Conservation (phyloP, 2,329 filamentous ascomycete species). For the Verticillium isaacii region DNA sequence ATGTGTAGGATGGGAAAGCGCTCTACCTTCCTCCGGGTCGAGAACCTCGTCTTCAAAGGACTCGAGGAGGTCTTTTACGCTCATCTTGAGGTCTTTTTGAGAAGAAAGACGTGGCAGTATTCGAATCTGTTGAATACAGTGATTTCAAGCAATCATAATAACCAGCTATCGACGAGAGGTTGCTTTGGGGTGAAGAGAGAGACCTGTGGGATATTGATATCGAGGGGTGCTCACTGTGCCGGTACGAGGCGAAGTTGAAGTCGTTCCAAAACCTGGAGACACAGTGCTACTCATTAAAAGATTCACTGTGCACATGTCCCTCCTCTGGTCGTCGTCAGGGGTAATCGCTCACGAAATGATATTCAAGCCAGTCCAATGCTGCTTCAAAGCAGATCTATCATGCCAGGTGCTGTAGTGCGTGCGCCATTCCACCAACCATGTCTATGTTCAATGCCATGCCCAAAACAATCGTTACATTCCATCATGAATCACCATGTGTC, state of each 20-base stretch:
- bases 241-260: no score
- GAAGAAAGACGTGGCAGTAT: no score
- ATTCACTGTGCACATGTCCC: background rate
- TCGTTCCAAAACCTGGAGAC: background rate
- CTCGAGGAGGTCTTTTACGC: slow-evolving; percentile 15
- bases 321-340: background rate
- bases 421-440: background rate
- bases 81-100: background rate
- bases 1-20: background rate
- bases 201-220: no score
- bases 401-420: background rate
- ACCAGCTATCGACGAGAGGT: no score
- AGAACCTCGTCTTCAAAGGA: slow-evolving; percentile 38
- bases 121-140: no score
- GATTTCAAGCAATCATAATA: no score
- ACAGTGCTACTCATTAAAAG: background rate
- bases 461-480: background rate
- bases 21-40: slow-evolving; percentile 43
- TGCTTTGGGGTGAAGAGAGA: no score
- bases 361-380: background rate
- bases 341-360: background rate
- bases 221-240: no score
- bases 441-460: background rate
- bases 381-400: background rate
- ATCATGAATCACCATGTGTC: slow-evolving; percentile 43